Base-by-base conservation (phyloP, 352 stramenopile species). In the Phytophthora foliorum region DNA sequence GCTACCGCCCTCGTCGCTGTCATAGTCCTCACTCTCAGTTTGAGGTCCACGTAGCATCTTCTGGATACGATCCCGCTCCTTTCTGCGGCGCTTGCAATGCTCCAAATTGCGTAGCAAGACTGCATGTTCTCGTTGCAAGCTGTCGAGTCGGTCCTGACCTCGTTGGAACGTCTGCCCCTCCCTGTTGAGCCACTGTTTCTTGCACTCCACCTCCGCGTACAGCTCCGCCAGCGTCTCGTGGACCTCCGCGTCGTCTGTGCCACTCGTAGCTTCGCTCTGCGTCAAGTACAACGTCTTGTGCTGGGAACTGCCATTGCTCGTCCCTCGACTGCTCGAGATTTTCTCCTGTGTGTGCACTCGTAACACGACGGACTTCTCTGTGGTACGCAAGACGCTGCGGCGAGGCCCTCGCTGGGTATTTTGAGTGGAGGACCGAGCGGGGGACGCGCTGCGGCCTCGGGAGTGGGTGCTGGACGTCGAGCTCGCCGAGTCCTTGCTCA, bases 91-190 rank as follows among this genome's bases (percentile, higher is more conserved):
- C 16, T 81, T 72, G 42, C 75, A 82, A 42, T 85, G 58, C 51
- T 89, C 73, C 39, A 81, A 56, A 17, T 67, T 65, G 0, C 49
- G 45, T 42, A 86, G 70, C 38, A 91, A 72, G 19, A 54, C 56
- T 8, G 72, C 77, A 57, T 86, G 63, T 46, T 90, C 73, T 19
- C 60, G 56, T 44, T 87, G 59, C 5, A 84, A 63, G 27, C 75
- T 67, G 7, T 60, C 27, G 2, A 86, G 27, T 4, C 45, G 62
- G 7, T 77, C 67, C 14, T 73, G 69, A 3, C 82, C 78, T 9
- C 46, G 50, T 10, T 53, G 41, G 16, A 86, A 69, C 34, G 27
- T 48, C 21, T 80, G 63, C 42, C 89, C 78, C 32, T 83, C 71
- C 22, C 69, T 73, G 8, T 55, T 29, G 1, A 89, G 45, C 45